Base-by-base conservation (phyloP, 2,329 filamentous ascomycete species). In the Exophiala alcalophila region DNA sequence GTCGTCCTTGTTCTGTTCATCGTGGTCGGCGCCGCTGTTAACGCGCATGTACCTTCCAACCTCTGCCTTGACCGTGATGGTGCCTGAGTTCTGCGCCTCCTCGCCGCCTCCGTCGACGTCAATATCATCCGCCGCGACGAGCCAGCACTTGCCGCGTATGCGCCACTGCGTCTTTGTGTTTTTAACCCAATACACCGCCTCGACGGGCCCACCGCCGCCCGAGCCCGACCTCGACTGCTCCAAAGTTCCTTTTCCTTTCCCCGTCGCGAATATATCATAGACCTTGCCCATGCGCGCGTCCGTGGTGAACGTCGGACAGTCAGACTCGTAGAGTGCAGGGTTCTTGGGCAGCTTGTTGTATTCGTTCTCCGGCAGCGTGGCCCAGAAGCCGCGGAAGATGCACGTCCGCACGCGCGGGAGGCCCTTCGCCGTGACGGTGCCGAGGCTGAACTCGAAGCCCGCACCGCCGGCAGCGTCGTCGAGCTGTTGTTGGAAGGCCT, bases 231-330 rank as follows among this genome's bases (percentile, higher is more conserved):
- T 52, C 56, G 67, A 59, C 35, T 65, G 59, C 4, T 58, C 60
- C 23, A 65, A 64, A 21, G 66, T 61, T 5, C 72, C 72, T 37
- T 72, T 65, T 5, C 68, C 72, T 16, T 65, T 61, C 8, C 68
- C 69, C 4, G 67, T 72, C 4, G 66, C 69, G 49, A 81, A 78
- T 3, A 97, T 65, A 64, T 96, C 83, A 2, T 72, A 70, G 0
- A 84, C 72, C 70, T 97, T 97, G 47, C 81, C 76, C 87, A 94
- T 95, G 31, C 91, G 79, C 6, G 78, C 79, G 63, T 97, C 92
- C 0, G 89, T 95, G 1, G 91, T 95, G 59, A 96, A 83, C 1
- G 84, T 83, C 3, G 84, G 77, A 55, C 91, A 69, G 53, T 97
- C 89, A 56, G 80, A 87, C 58, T 85, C 81, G 60, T 78, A 95